phyloP scores from a whole-genome alignment of 129 eudicot species.

The Lactuca sativa region DNA sequence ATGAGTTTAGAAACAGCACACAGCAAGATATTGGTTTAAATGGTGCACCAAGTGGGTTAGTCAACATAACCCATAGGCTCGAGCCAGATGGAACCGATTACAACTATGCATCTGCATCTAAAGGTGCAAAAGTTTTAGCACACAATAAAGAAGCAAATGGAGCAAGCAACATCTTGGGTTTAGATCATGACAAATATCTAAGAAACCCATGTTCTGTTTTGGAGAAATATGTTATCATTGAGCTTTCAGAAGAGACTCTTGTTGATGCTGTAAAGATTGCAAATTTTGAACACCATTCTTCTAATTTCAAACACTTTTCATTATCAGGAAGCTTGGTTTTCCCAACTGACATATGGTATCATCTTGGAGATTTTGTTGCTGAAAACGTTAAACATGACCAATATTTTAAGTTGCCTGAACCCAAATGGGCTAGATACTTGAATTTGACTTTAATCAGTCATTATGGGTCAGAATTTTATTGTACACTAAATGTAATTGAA shows the following conservation, averaged over 20 bases:
- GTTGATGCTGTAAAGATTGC: slow-evolving; percentile 90
- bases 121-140: slow-evolving; percentile 93
- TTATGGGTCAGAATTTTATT: slow-evolving; percentile 91
- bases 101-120: slow-evolving; percentile 82
- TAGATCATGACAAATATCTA: slow-evolving; percentile 84
- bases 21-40: slow-evolving; percentile 36
- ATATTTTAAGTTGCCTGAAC: slow-evolving; percentile 72
- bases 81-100: slow-evolving; percentile 90
- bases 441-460: slow-evolving; percentile 75
- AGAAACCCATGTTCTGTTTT: slow-evolving; percentile 89
- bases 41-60: slow-evolving; percentile 39
- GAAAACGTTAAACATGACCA: slow-evolving; percentile 81
- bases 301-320: slow-evolving; percentile 77
- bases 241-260: slow-evolving; percentile 87
- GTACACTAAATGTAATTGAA: slow-evolving; percentile 75
- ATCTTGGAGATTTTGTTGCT: slow-evolving; percentile 79
- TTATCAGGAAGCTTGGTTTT: slow-evolving; percentile 74
- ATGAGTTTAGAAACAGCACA: slow-evolving; percentile 50
- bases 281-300: slow-evolving; percentile 91
- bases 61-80: slow-evolving; percentile 83
- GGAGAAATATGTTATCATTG: slow-evolving; percentile 73
- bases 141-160: slow-evolving; percentile 92
- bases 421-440: slow-evolving; percentile 83
- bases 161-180: slow-evolving; percentile 75
- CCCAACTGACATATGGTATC: slow-evolving; percentile 73